Conservation (phyloP, 2,329 filamentous ascomycete genomes). For the Calonectria ilicicola region DNA sequence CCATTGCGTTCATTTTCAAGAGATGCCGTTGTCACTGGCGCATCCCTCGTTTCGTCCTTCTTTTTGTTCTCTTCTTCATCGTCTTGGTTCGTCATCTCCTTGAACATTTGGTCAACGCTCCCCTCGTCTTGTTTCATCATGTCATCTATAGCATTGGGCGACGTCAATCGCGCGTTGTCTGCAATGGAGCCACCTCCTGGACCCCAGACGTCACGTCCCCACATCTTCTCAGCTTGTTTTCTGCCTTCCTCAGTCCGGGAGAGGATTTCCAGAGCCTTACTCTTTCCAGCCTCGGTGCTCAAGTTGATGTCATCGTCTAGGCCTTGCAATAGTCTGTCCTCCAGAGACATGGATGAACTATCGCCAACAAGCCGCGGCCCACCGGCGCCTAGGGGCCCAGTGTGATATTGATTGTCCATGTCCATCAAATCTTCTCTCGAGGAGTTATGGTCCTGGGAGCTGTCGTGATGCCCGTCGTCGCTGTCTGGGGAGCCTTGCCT, state of each 20-base stretch:
- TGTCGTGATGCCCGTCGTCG: conserved; percentile 41
- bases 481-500: conserved; percentile 28
- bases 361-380: conserved; percentile 57
- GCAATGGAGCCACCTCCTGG: conserved; percentile 44
- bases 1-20: conserved; percentile 60
- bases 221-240: conserved; percentile 63
- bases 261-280: conserved; percentile 65
- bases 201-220: conserved; percentile 63
- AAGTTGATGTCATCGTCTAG: conserved; percentile 60
- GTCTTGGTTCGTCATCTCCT: conserved; percentile 66
- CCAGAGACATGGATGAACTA: conserved; percentile 57
- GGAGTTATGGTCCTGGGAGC: conserved; percentile 36
- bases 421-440: conserved; percentile 38
- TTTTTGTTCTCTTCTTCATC: conserved; percentile 59
- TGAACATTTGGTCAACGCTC: conserved; percentile 67
- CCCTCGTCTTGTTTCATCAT: conserved; percentile 55
- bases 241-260: conserved; percentile 62
- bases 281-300: conserved; percentile 59
- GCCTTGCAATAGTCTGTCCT: conserved; percentile 63
- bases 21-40: conserved; percentile 55
- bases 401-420: conserved; percentile 54
- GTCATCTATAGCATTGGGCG: conserved; percentile 44
- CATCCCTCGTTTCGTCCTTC: conserved; percentile 46
- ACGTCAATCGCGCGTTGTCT: conserved; percentile 40
- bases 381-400: conserved; percentile 56